Conservation (phyloP, 2,329 filamentous ascomycete genomes). For the Calonectria hawksworthii region DNA sequence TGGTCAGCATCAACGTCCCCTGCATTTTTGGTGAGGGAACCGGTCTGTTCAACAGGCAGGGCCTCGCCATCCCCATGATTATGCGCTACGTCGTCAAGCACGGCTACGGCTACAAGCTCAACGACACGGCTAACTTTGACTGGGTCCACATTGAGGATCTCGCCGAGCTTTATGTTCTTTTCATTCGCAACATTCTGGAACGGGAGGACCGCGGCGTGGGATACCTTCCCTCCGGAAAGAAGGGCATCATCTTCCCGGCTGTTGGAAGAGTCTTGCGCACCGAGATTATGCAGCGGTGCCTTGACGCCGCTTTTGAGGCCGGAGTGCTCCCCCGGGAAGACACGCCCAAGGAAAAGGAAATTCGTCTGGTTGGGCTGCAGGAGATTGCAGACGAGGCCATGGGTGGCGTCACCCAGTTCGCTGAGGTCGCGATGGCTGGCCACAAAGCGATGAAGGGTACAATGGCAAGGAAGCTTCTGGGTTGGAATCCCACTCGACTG, state of each 20-base stretch:
- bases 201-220: constrained; percentile 15
- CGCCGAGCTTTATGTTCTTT: constrained; percentile 21
- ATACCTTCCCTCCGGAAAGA: constrained; percentile 16
- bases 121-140: constrained; percentile 18
- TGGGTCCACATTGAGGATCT: constrained; percentile 27
- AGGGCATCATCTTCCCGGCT: constrained; percentile 18
- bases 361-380: constrained; percentile 13
- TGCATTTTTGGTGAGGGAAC: constrained; percentile 17
- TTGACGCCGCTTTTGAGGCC: constrained; percentile 19
- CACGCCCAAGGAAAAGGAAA: constrained; percentile 17
- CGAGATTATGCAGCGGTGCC: constrained; percentile 19
- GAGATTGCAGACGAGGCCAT: constrained; percentile 27
- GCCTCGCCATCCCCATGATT: constrained; percentile 10
- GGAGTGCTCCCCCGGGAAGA: constrained; percentile 16
- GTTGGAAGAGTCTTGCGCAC: not conserved
- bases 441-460: constrained; percentile 25
- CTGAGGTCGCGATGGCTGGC: constrained; percentile 23
- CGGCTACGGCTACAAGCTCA: constrained; percentile 21
- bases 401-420: constrained; percentile 20
- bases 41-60: constrained; percentile 22
- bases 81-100: constrained; percentile 21
- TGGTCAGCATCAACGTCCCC: constrained; percentile 16
- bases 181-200: constrained; percentile 13
- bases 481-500: constrained; percentile 8
- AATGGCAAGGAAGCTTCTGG: constrained; percentile 3